phyloP scores from a whole-genome alignment of 2,329 filamentous ascomycete species.

The Aspergillus sp. region DNA sequence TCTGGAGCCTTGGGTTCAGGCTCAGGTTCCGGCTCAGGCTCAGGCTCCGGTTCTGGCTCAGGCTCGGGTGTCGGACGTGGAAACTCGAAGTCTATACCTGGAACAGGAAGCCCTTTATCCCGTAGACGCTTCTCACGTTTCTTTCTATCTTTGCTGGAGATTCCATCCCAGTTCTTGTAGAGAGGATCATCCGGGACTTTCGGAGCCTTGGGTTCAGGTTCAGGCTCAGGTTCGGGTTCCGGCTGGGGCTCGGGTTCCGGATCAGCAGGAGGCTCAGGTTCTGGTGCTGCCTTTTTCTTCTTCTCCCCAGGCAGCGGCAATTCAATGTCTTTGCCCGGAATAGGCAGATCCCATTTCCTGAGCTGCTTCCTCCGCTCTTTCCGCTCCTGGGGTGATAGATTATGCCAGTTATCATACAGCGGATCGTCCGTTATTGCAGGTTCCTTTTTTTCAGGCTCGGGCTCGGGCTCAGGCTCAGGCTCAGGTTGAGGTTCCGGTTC shows the following conservation, averaged over 20 bases:
- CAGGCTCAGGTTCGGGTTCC: conserved; percentile 16
- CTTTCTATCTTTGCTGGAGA: too few species aligned
- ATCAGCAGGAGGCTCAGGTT: conserved; percentile 25
- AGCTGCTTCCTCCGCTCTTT: conserved; percentile 36
- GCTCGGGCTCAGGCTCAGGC: conserved; percentile 20
- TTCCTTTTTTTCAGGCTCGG: conserved; percentile 22
- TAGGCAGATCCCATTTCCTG: conserved; percentile 20
- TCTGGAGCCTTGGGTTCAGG: too few species aligned
- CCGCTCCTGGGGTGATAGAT: conserved; percentile 34
- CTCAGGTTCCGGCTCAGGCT: background rate
- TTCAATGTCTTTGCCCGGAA: conserved; percentile 22
- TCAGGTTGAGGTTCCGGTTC: conserved; percentile 11
- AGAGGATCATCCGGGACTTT: background rate
- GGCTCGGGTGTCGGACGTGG: background rate
- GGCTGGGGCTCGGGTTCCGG: conserved; percentile 22
- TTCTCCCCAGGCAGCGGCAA: conserved; percentile 10
- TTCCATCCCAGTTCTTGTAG: too few species aligned
- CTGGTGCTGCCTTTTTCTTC: too few species aligned
- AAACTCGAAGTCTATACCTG: too few species aligned
- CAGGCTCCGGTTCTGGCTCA: background rate
- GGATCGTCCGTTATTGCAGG: conserved; percentile 30
- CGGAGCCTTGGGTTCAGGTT: conserved; percentile 9
- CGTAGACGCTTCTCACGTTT: background rate
- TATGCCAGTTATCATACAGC: conserved; percentile 27
- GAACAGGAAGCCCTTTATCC: background rate